Evolutionary conservation across 192 early-diverging fungal species (phyloP).

Genomic region (Blastocladiella britannica): DNA sequence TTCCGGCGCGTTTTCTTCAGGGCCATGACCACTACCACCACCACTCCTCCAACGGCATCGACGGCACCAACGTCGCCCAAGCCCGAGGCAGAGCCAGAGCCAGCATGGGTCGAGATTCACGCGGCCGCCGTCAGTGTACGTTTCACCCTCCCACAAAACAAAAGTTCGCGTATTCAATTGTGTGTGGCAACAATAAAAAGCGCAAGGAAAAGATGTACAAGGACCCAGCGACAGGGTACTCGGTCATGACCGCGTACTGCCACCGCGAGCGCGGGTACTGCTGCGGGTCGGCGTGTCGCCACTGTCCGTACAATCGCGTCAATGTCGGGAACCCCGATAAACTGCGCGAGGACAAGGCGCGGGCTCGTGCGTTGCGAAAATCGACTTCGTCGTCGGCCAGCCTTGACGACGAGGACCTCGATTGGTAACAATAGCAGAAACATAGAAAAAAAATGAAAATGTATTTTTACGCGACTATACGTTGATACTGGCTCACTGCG

Average conservation of each 20-base stretch:
- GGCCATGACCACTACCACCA: too few relatives aligned
- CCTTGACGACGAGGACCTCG: too few relatives aligned
- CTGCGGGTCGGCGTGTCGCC: slow-evolving; percentile 42
- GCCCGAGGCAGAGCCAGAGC: not conserved
- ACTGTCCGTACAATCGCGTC: slow-evolving; percentile 33
- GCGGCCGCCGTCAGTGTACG: not conserved
- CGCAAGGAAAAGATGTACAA: slow-evolving; percentile 25
- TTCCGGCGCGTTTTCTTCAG: too few relatives aligned
- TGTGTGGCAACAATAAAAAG: slow-evolving; percentile 4
- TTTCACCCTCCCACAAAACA: not conserved
- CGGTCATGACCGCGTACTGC: slow-evolving; percentile 38
- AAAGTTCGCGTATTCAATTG: not conserved
- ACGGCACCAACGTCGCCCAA: not conserved
- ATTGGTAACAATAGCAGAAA: too few relatives aligned
- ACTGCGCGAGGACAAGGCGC: slow-evolving; percentile 8
- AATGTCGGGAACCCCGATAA: slow-evolving; percentile 39
- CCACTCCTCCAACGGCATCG: too few relatives aligned
- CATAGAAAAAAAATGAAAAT: too few relatives aligned
- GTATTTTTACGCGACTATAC: too few relatives aligned
- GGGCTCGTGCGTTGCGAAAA: too few relatives aligned
- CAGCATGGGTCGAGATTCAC: not conserved
- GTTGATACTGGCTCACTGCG: too few relatives aligned
- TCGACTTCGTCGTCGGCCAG: too few relatives aligned
- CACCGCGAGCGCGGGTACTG: slow-evolving; percentile 38
- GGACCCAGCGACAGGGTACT: slow-evolving; percentile 43